Evolutionary conservation across 2,329 filamentous ascomycete species (phyloP), one percentile per base, ranked within the genome.

Genomic region (Exophiala bonariae): DNA sequence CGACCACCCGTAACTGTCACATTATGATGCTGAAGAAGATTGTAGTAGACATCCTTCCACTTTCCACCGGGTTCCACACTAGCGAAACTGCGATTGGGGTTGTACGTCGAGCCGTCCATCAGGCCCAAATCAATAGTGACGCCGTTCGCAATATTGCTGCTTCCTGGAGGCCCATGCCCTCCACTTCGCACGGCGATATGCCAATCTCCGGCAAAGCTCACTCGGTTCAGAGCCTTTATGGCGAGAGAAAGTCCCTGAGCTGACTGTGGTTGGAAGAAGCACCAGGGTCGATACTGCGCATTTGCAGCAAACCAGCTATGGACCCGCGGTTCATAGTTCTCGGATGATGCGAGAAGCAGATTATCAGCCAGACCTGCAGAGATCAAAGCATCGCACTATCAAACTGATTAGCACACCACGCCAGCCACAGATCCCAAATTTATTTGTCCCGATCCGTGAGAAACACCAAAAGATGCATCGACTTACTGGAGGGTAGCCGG

Each of bases 1-100:
- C 62, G 56, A 2, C 59, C 62, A 4, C 60, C 60, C 13, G 54
- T 46, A 1, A 61, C 59, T 13, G 56, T 37, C 13, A 62, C 43
- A 16, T 48, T 34, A n/a, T n/a, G n/a, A 2, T 50, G 17, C 7
- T 49, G 41, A 19, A 60, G 59, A 13, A 60, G 56, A 59, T 39
- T 22, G 20, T 37, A 18, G 40, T 72, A 72, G 3, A 70, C 68
- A 19, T 68, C 55, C 13, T 50, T 49, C 63, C 66, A 71, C 7
- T 62, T 59, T 4, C 52, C 47, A 2, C 65, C 65, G 4, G 62
- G 57, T 4, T 50, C 55, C 4, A 66, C 50, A 28, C 41, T 49
- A 1, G 59, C 61, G 5, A 62, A 43, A 14, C 13, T 34, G 10
- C 11, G 22, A 4, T 42, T 14, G 49, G 52, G 35, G 9, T 59